phyloP scores from a whole-genome alignment of 768 basidiomycete genomes.

The Lactifluus rugatus region DNA sequence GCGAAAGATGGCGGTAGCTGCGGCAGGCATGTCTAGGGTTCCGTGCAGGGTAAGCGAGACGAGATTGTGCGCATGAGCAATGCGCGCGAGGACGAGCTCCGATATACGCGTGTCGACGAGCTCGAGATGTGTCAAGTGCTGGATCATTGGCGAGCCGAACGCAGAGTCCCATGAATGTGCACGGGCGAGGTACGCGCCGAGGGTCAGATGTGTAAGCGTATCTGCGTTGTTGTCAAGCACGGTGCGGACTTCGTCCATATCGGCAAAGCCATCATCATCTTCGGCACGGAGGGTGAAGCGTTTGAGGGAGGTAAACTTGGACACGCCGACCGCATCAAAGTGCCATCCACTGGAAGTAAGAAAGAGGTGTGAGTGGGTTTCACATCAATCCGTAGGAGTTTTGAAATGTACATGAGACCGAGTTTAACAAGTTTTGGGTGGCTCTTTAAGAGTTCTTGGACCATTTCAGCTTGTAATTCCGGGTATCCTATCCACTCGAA shows the following conservation, averaged over 20 bases:
- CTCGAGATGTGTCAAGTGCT: constrained; percentile 59
- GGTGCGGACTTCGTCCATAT: constrained; percentile 56
- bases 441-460: constrained; percentile 43
- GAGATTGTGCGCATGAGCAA: constrained; percentile 51
- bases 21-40: constrained; percentile 48
- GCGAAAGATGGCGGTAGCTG: constrained; percentile 50
- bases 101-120: constrained; percentile 63
- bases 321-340: constrained; percentile 62
- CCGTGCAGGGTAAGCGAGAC: constrained; percentile 58
- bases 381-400: neutral
- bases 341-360: constrained; percentile 47
- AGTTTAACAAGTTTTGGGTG: constrained; percentile 47
- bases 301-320: constrained; percentile 47
- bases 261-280: constrained; percentile 62
- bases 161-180: constrained; percentile 59
- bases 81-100: constrained; percentile 50
- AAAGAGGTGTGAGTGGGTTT: neutral
- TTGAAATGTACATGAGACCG: constrained; percentile 42
- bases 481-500: constrained; percentile 77
- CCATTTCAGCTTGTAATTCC: constrained; percentile 58
- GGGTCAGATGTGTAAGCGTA: constrained; percentile 51
- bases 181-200: constrained; percentile 59
- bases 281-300: constrained; percentile 62
- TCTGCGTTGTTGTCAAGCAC: constrained; percentile 51
- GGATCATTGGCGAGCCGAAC: constrained; percentile 53